Base-by-base conservation (phyloP, 495 filamentous ascomycete species). In the Penicillium roqueforti region DNA sequence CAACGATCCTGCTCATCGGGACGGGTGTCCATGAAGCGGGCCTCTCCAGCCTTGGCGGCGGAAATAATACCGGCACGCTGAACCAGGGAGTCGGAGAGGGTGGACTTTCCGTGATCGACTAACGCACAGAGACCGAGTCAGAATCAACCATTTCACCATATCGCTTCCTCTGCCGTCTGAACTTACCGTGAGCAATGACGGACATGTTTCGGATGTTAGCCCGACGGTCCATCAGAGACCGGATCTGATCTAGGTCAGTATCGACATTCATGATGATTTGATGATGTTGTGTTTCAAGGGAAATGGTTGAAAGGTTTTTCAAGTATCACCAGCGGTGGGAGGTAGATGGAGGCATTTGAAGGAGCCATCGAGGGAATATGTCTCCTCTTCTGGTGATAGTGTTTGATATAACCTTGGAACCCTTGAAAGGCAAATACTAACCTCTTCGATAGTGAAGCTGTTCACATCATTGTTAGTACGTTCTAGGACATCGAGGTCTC, bases 91-190 rank as follows among this genome's bases (percentile, higher is more conserved):
- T 99, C 93, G 83, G 91, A 96, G 65, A 98, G 83, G 69, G 93
- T 98, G 66, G 93, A 98, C 79, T 98, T 98, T 81, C 93, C 93
- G 84, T 98, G 93, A 82, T 98, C 93, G 83, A 98, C 86, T 88
- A 51, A 11, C 31, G 53, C 37, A 38, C 38, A 54, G 18, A 31
- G 57, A 54, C 42, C 56, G 45, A 34, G 53, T 48, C 55, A 42
- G 41, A 26, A 36, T 29, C 40, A 16, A n/a, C 48, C 31, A 25
- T 16, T 28, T 16, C 18, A 13, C 8, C 3, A 7, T 13, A 31
- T 34, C 9, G 4, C 32, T 42, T 19, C 23, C n/a, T 18, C 6
- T 6, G 16, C 20, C 16, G n/a, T n/a, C n/a, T n/a, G 47, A 55
- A 48, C 82, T 69, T 76, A 86, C 84, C 91, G 80, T 99, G 93